Base-by-base conservation (phyloP, 2,329 filamentous ascomycete species). In the Hysterium pulicare region DNA sequence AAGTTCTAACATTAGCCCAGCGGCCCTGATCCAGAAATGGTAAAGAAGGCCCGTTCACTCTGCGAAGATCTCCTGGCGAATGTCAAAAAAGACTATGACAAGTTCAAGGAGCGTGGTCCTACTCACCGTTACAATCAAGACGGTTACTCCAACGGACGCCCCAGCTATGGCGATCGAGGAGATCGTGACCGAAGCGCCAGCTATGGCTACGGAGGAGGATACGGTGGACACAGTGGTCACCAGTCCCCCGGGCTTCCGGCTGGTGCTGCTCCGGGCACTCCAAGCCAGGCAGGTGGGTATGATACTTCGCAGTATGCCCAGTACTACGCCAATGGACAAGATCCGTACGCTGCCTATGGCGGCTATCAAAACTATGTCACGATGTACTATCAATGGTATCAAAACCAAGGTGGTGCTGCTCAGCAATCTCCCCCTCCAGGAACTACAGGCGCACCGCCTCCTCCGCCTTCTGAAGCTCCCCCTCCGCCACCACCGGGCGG, bases 271-370 rank as follows among this genome's bases (percentile, higher is more conserved):
- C 68, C 77, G 9, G 67, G 76, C 20, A 60, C 66, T 7, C 61
- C 57, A 40, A 50, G 44, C 33, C 55, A 60, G 39, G 54, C 62
- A 17, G 46, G 45, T 40, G 67, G 72, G 40, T 86, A 94, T 56
- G 93, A 93, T 64, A 81, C 81, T 40, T 82, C 85, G 15, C 86
- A 91, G 59, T 94, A 94, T 64, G 84, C 87, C 2, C 85, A 90
- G 63, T 93, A 90, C 47, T 40, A 30, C 13, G 28, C 32, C 32
- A 74, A 73, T 49, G 71, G 75, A 41, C 73, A 79, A 49, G 89
- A 96, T 59, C 91, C 90, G 0, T 96, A 96, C 64, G 89, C 89
- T 32, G 83, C 87, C 7, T 96, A 93, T 55, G 91, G 91, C 48
- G 91, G 91, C 41, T 96, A 66, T 37, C 53, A 64, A 13, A 53